Evolutionary conservation across 164 flowering plant genomes (phyloP).

Genomic region (Saururus chinensis): DNA sequence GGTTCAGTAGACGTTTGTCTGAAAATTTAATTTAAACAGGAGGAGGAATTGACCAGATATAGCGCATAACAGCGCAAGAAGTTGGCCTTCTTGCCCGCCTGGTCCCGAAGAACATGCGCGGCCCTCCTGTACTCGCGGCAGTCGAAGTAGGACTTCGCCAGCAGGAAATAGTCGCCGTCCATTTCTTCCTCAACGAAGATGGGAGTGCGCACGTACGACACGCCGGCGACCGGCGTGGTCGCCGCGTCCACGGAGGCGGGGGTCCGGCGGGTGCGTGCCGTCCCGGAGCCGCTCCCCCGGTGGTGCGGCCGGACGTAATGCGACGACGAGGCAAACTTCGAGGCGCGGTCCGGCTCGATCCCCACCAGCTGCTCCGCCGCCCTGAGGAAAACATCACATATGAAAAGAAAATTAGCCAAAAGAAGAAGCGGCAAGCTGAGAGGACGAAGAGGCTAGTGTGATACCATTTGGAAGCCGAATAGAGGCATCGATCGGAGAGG

Average conservation of each 20-base stretch:
- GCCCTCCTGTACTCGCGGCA: constrained; percentile 87
- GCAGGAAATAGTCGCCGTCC: constrained; percentile 60
- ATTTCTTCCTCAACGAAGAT: constrained; percentile 48
- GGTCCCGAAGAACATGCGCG: constrained; percentile 83
- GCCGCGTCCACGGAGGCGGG: constrained; percentile 18
- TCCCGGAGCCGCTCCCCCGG: neutral
- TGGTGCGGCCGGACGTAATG: neutral
- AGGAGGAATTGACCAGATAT: constrained; percentile 51
- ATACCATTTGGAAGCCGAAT: constrained; percentile 94
- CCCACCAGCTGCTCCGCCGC: constrained; percentile 94
- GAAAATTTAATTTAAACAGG: neutral
- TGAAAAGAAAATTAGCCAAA: neutral
- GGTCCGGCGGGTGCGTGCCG: neutral
- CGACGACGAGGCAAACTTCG: constrained; percentile 58
- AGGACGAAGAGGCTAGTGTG: neutral
- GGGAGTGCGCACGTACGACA: constrained; percentile 57
- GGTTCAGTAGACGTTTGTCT: too few relatives aligned
- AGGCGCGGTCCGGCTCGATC: constrained; percentile 67
- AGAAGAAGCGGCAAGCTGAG: neutral
- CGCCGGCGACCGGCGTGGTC: constrained; percentile 57
- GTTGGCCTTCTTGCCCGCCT: constrained; percentile 65
- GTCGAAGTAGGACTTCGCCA: constrained; percentile 85
- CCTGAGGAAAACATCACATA: constrained; percentile 25
- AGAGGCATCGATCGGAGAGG: constrained; percentile 88
- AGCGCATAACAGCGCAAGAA: constrained; percentile 89